Percentiles rank a stretch among this genome's conserved stretches.
phyloP scores from a whole-genome alignment of 352 stramenopile genomes.

The Phytophthora pisi region DNA sequence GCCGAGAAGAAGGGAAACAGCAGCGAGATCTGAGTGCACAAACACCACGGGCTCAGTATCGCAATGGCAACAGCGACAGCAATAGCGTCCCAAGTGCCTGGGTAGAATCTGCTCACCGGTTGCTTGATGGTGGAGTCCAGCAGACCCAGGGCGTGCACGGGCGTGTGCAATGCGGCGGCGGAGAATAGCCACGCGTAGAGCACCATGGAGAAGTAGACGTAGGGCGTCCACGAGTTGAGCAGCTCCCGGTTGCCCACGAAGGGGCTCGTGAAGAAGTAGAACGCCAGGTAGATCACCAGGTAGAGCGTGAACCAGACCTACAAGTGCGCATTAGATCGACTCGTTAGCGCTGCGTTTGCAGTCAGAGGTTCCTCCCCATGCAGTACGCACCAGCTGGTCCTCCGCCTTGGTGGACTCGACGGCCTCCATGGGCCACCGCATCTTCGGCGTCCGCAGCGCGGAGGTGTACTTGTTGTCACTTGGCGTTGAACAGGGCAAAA shows the following conservation, averaged over 20 bases:
- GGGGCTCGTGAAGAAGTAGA: conserved; percentile 91
- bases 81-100: neutral
- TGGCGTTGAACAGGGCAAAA: too few relatives aligned
- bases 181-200: conserved; percentile 87
- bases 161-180: conserved; percentile 75
- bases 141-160: conserved; percentile 70
- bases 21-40: conserved; percentile 59
- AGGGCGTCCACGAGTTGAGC: conserved; percentile 85
- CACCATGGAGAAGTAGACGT: conserved; percentile 88
- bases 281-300: conserved; percentile 79
- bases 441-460: neutral
- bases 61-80: neutral
- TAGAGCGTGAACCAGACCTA: conserved; percentile 88
- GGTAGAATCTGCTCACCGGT: conserved; percentile 45
- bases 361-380: neutral
- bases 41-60: neutral
- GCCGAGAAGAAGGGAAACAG: conserved; percentile 88
- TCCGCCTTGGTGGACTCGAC: conserved; percentile 37
- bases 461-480: too few relatives aligned
- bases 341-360: neutral
- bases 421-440: conserved; percentile 28
- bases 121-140: conserved; percentile 87
- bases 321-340: conserved; percentile 1
- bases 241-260: conserved; percentile 88
- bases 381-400: conserved; percentile 41